phyloP scores from a whole-genome alignment of 1,139 yeast species.

The Zygoascus meyerae region DNA sequence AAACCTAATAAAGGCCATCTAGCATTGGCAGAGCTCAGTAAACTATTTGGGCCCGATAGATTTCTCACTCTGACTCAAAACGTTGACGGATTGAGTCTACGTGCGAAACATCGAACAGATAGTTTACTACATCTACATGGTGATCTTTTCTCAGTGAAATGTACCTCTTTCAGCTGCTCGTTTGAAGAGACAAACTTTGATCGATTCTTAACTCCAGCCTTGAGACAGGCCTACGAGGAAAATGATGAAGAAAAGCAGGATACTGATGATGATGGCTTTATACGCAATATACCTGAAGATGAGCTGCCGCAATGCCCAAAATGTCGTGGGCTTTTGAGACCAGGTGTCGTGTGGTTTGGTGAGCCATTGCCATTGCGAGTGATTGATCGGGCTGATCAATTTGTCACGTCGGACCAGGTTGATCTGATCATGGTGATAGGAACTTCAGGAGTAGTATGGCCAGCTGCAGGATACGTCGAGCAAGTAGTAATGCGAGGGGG shows the following conservation, averaged over 20 bases:
- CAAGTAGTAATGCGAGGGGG: slow-evolving; percentile 69
- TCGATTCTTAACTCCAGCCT: slow-evolving; percentile 59
- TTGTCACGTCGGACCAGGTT: slow-evolving; percentile 51
- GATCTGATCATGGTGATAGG: slow-evolving; percentile 80
- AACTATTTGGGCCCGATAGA: slow-evolving; percentile 27
- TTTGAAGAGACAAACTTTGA: slow-evolving; percentile 46
- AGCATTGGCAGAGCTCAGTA: slow-evolving; percentile 56
- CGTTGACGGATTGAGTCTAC: slow-evolving; percentile 65
- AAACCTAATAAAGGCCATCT: slow-evolving; percentile 68
- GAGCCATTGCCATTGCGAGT: slow-evolving; percentile 65
- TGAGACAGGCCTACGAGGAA: slow-evolving; percentile 31
- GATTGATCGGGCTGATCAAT: slow-evolving; percentile 64
- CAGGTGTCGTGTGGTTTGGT: slow-evolving; percentile 94
- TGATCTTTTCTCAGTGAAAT: slow-evolving; percentile 60
- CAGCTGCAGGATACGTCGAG: slow-evolving; percentile 87
- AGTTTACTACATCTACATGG: slow-evolving; percentile 71
- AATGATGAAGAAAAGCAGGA: slow-evolving; percentile 7
- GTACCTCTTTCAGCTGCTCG: slow-evolving; percentile 72
- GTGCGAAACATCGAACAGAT: slow-evolving; percentile 55
- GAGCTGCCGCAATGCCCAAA: slow-evolving; percentile 74
- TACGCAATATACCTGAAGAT: slow-evolving; percentile 35
- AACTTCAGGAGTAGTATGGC: slow-evolving; percentile 81
- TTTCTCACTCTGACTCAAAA: slow-evolving; percentile 73
- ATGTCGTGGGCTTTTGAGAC: slow-evolving; percentile 63
- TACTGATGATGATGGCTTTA: slow-evolving; percentile 11